Conservation (phyloP, 148 eudicot genomes). For the Heliosperma pusillum region DNA sequence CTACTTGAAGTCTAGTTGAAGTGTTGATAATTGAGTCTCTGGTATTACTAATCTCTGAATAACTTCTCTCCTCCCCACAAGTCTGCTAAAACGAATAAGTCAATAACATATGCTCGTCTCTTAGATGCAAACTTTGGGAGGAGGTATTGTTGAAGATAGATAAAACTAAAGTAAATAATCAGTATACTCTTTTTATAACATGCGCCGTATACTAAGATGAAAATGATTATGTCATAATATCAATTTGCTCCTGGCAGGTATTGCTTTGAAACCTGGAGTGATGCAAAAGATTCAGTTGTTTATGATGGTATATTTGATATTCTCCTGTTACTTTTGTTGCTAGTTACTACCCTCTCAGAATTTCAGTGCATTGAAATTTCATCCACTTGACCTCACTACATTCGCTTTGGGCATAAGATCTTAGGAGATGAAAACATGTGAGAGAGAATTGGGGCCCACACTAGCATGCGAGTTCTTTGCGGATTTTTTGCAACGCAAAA, state of each 20-base stretch:
- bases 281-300: slow-evolving; percentile 62
- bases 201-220: background rate
- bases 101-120: background rate
- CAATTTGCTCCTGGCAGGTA: slow-evolving; percentile 46
- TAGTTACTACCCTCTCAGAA: background rate
- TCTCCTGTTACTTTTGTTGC: slow-evolving; percentile 10
- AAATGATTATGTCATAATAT: background rate
- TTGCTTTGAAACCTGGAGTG: slow-evolving; percentile 88
- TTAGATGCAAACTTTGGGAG: background rate
- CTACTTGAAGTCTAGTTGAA: too few relatives aligned
- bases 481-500: background rate
- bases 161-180: background rate
- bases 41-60: too few relatives aligned
- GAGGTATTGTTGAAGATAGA: too few relatives aligned
- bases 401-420: too few relatives aligned
- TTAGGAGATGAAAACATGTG: too few relatives aligned
- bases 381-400: background rate
- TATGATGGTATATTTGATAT: slow-evolving; percentile 40
- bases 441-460: too few relatives aligned
- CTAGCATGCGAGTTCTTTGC: too few relatives aligned
- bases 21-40: too few relatives aligned
- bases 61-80: background rate
- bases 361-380: background rate
- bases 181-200: background rate
- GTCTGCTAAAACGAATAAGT: background rate